Percentiles rank a stretch among this genome's conserved stretches.
These are phyloP conservation scores for Aureoboletus auriporus DNA, from an alignment of 768 basidiomycete species.

Conservation along the genomic window DNA sequence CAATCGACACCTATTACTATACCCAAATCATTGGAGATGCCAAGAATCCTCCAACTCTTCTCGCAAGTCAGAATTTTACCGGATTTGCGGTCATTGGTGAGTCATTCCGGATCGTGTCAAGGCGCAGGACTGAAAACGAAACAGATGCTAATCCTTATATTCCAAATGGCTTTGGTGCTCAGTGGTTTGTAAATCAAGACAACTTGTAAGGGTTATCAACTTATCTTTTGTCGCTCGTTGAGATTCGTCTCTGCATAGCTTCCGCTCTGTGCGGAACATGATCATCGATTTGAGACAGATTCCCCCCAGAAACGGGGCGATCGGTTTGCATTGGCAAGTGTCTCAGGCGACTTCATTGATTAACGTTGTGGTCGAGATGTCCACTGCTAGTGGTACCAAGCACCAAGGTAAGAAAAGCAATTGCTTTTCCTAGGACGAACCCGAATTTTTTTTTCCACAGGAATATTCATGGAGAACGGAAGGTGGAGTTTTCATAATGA, in stretches of 20 bases:
- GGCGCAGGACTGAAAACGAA: background rate
- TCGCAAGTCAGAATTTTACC: conserved; percentile 54
- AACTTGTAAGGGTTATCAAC: conserved; percentile 17
- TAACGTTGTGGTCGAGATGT: conserved; percentile 72
- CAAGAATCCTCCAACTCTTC: conserved; percentile 60
- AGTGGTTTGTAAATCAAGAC: conserved; percentile 23
- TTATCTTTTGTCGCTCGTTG: background rate
- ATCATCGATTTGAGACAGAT: conserved; percentile 62
- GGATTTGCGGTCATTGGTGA: conserved; percentile 76
- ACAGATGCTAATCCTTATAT: conserved; percentile 73
- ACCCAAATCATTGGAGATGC: conserved; percentile 78
- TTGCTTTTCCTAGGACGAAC: background rate
- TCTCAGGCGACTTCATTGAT: conserved; percentile 71
- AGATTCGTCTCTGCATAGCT: conserved; percentile 34
- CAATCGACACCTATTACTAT: conserved; percentile 71
- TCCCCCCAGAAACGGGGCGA: conserved; percentile 48
- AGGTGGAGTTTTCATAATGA: conserved; percentile 21
- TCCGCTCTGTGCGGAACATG: conserved; percentile 70
- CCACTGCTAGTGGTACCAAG: conserved; percentile 50
- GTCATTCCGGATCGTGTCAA: background rate
- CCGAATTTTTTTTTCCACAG: conserved; percentile 9
- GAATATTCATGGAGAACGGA: conserved; percentile 78
- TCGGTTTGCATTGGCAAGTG: conserved; percentile 85
- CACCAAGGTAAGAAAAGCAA: conserved; percentile 52
- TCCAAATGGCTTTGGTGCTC: conserved; percentile 38